Conservation (phyloP, 441 rosid species). For the Metrosideros polymorpha region DNA sequence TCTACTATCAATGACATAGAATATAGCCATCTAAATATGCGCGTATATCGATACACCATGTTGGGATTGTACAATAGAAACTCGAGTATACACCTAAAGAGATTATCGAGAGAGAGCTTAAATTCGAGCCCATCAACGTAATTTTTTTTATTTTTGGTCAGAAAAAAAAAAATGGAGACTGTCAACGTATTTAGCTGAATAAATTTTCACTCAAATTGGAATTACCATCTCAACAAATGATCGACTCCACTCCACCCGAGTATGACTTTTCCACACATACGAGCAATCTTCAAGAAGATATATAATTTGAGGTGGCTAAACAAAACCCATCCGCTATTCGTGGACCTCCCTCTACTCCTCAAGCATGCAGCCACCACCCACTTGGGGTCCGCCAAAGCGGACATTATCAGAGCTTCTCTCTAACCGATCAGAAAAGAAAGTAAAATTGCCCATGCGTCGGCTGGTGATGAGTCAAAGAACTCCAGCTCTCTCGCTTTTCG, state of each 20-base stretch:
- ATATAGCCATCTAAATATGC: background rate
- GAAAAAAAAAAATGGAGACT: too few relatives aligned
- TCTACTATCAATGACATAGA: too few relatives aligned
- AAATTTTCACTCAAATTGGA: background rate
- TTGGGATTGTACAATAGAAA: fast-evolving
- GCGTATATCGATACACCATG: background rate
- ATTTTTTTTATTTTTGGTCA: too few relatives aligned
- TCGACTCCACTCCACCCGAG: background rate
- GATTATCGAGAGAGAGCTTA: background rate
- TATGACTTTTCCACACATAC: too few relatives aligned
- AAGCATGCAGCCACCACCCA: background rate
- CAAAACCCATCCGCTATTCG: background rate
- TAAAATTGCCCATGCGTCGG: background rate
- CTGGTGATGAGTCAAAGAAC: background rate
- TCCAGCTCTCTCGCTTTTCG: background rate
- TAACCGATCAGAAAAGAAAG: background rate
- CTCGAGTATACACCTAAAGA: background rate
- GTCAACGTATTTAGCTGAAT: fast-evolving
- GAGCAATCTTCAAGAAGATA: too few relatives aligned
- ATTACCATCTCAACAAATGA: background rate
- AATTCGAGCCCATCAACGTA: background rate
- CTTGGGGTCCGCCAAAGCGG: background rate
- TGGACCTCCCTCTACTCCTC: background rate
- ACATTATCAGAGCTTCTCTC: too few relatives aligned
- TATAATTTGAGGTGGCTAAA: background rate